phyloP scores from a whole-genome alignment of 2,329 filamentous ascomycete species.

The Exophiala dermatitidis region DNA sequence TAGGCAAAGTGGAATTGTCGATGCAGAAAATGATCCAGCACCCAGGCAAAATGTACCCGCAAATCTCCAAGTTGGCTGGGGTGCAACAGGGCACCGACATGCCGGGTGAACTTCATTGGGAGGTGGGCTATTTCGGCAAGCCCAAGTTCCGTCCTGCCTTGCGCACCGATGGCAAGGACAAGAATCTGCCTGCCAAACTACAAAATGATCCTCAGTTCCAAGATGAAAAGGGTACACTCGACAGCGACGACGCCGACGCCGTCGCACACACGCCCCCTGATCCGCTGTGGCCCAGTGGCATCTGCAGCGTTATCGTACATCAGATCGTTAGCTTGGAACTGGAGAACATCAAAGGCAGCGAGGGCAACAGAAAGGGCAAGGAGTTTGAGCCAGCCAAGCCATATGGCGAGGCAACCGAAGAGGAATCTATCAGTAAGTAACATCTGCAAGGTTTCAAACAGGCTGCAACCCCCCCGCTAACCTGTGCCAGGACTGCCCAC shows the following conservation, averaged over 20 bases:
- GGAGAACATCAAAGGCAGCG: slow-evolving; percentile 79
- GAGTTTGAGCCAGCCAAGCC: slow-evolving; percentile 85
- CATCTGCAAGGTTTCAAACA: not conserved
- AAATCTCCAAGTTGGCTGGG: slow-evolving; percentile 73
- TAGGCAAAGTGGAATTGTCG: slow-evolving; percentile 87
- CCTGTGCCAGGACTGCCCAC: slow-evolving; percentile 58
- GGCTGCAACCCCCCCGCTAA: not conserved
- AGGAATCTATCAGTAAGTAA: slow-evolving; percentile 55
- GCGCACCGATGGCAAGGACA: slow-evolving; percentile 78
- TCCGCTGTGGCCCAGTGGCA: slow-evolving; percentile 88
- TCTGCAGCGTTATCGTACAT: slow-evolving; percentile 79
- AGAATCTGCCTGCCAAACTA: slow-evolving; percentile 65
- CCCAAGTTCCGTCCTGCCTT: slow-evolving; percentile 78
- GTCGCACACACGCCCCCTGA: slow-evolving; percentile 87
- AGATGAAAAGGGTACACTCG: slow-evolving; percentile 75
- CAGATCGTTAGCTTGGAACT: slow-evolving; percentile 93
- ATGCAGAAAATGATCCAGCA: slow-evolving; percentile 94
- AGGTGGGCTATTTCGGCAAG: slow-evolving; percentile 91
- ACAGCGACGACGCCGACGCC: slow-evolving; percentile 69
- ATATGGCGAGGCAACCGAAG: slow-evolving; percentile 79
- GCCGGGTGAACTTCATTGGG: slow-evolving; percentile 92
- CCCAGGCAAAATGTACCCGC: slow-evolving; percentile 85
- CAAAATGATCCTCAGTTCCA: slow-evolving; percentile 70
- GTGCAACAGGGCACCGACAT: slow-evolving; percentile 78
- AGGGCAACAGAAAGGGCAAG: slow-evolving; percentile 70